Percentiles rank a stretch among this genome's conserved stretches.
phyloP scores from a whole-genome alignment of 1,284 basidiomycete species.

The Ceratobasidium sp. region DNA sequence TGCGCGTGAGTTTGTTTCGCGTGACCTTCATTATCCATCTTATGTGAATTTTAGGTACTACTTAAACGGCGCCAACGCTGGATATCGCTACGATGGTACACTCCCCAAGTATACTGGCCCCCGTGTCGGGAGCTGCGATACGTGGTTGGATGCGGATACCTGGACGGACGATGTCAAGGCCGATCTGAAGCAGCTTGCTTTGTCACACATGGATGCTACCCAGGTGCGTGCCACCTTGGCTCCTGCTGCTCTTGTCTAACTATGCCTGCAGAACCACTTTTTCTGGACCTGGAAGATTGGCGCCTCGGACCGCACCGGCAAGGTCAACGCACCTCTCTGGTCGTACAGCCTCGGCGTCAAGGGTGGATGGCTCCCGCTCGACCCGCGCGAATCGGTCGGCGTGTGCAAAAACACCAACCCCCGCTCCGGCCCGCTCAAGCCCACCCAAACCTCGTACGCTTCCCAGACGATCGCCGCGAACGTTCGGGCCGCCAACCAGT shows the following conservation, averaged over 20 bases:
- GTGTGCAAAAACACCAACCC: conserved; percentile 66
- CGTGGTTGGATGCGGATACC: conserved; percentile 76
- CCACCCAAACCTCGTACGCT: conserved; percentile 51
- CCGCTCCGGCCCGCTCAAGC: conserved; percentile 62
- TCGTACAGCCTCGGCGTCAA: conserved; percentile 86
- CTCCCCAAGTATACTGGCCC: conserved; percentile 51
- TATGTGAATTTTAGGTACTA: conserved; percentile 9
- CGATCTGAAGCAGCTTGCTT: conserved; percentile 71
- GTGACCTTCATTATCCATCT: too few species aligned
- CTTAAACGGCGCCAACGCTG: conserved; percentile 67
- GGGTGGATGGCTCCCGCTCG: conserved; percentile 87
- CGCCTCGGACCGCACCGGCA: conserved; percentile 62
- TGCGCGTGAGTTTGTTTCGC: conserved; percentile 61
- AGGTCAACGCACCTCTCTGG: conserved; percentile 85
- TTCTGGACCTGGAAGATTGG: conserved; percentile 97
- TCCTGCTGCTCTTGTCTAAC: neutral
- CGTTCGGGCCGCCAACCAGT: conserved; percentile 49
- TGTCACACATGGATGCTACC: conserved; percentile 67
- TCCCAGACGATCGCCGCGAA: conserved; percentile 49
- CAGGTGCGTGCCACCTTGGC: conserved; percentile 50
- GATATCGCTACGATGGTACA: conserved; percentile 58
- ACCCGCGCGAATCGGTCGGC: conserved; percentile 80
- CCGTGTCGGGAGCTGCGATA: conserved; percentile 58
- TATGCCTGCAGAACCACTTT: conserved; percentile 76
- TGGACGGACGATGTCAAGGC: conserved; percentile 71